Percentiles rank a stretch among this genome's conserved stretches.
These are phyloP conservation scores for Thraustochytrium sp. DNA, from an alignment of 352 stramenopile genomes.

Conservation along the genomic window DNA sequence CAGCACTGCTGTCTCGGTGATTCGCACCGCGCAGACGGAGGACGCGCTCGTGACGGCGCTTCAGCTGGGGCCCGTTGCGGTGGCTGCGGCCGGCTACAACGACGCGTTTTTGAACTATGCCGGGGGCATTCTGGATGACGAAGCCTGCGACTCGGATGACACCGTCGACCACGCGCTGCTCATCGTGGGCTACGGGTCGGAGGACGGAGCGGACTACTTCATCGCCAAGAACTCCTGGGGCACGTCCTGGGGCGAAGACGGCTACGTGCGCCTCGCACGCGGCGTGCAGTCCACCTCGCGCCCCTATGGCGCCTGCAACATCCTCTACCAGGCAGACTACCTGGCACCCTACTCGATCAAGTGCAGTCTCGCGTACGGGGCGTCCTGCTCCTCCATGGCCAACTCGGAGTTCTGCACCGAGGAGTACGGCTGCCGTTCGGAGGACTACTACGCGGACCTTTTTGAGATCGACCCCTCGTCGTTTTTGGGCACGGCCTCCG, in stretches of 20 bases:
- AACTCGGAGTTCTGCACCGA: constrained; percentile 14
- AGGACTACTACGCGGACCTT: not conserved
- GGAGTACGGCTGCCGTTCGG: constrained; percentile 4
- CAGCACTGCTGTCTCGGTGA: not conserved
- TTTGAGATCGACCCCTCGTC: not conserved
- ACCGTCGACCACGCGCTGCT: constrained; percentile 82
- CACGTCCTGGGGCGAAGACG: constrained; percentile 82
- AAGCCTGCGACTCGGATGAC: constrained; percentile 55
- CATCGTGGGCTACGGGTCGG: constrained; percentile 74
- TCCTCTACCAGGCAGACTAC: constrained; percentile 23
- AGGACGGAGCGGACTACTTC: constrained; percentile 80
- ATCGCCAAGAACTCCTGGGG: constrained; percentile 91
- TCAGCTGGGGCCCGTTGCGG: not conserved
- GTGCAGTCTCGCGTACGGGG: not conserved
- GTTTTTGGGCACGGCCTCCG: not conserved
- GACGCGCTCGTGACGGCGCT: not conserved
- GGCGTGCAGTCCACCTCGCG: constrained; percentile 50
- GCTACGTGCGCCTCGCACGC: constrained; percentile 82
- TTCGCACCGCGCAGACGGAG: not conserved
- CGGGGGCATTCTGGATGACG: not conserved
- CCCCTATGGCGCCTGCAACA: constrained; percentile 12
- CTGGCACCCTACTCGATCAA: not conserved
- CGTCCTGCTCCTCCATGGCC: not conserved
- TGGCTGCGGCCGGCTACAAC: constrained; percentile 7
- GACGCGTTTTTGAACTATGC: not conserved